Evolutionary conservation across 441 rosid genomes (phyloP).

Genomic region (Populus trichocarpa): DNA sequence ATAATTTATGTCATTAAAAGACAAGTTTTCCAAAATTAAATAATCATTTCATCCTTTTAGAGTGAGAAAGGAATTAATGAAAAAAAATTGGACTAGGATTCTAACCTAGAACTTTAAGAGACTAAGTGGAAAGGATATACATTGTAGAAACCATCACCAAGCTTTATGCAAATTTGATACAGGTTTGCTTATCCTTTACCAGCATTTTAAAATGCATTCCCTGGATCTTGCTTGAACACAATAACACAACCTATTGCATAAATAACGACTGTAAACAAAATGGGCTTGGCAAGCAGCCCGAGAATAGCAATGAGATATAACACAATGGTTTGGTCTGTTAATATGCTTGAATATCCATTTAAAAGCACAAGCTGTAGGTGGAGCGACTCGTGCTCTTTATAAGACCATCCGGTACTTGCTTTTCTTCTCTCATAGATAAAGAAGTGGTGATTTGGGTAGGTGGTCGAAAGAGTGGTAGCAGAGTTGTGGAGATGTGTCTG

Average conservation of each 20-base stretch:
- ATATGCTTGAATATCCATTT: not conserved
- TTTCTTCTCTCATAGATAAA: not conserved
- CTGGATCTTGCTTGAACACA: not conserved
- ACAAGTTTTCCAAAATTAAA: not conserved
- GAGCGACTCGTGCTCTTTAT: not conserved
- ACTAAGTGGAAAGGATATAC: not conserved
- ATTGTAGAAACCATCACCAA: not conserved
- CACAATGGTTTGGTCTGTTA: no score
- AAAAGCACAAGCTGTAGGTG: not conserved
- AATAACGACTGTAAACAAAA: no score
- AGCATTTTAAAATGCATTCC: no score
- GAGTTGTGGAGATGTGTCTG: not conserved
- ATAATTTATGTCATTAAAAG: not conserved
- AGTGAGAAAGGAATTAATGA: not conserved
- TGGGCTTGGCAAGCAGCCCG: not conserved
- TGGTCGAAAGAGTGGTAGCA: not conserved
- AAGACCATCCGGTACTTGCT: not conserved
- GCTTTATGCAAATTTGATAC: not conserved
- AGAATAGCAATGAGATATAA: not conserved
- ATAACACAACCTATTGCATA: not conserved
- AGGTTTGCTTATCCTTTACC: not conserved
- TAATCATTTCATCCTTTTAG: not conserved
- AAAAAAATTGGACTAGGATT: not conserved
- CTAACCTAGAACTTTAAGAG: not conserved
- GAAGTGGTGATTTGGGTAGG: not conserved